These are phyloP conservation scores for Rhizopogon salebrosus DNA, from an alignment of 768 basidiomycete genomes.

Conservation along the genomic window DNA sequence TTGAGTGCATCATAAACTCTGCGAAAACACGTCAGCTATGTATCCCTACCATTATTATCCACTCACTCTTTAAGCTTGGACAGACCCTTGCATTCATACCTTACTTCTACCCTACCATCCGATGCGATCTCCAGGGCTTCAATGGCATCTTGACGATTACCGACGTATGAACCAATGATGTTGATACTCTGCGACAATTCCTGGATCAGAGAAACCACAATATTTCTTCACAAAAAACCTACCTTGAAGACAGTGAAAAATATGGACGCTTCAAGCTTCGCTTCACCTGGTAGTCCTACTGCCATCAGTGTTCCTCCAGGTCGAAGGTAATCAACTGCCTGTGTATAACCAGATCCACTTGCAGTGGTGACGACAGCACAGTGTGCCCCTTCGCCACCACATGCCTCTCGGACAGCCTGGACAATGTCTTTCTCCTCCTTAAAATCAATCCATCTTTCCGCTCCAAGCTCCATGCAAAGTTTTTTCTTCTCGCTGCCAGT, in stretches of 20 bases:
- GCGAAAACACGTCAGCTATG: background rate
- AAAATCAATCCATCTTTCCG: constrained; percentile 80
- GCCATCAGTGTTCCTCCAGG: constrained; percentile 69
- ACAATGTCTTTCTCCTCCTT: constrained; percentile 60
- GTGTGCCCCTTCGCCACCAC: constrained; percentile 70
- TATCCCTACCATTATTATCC: background rate
- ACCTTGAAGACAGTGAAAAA: constrained; percentile 70
- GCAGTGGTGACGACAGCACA: constrained; percentile 60
- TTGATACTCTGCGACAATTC: constrained; percentile 16
- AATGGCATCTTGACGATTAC: constrained; percentile 78
- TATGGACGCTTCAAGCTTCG: constrained; percentile 54
- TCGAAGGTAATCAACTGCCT: constrained; percentile 74
- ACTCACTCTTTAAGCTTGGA: constrained; percentile 48
- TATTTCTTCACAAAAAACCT: constrained; percentile 22
- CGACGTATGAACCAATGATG: constrained; percentile 38
- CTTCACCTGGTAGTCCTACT: constrained; percentile 68
- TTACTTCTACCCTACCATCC: constrained; percentile 61
- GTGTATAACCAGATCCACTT: constrained; percentile 32
- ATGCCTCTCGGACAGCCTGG: constrained; percentile 54
- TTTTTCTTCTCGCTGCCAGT: constrained; percentile 69
- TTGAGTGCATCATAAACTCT: constrained; percentile 37
- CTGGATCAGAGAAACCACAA: constrained; percentile 2
- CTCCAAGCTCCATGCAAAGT: constrained; percentile 57
- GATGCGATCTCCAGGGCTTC: constrained; percentile 80
- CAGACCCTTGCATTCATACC: constrained; percentile 42